phyloP scores from a whole-genome alignment of 1,139 yeast species.

The Hansenula lynferdii region DNA sequence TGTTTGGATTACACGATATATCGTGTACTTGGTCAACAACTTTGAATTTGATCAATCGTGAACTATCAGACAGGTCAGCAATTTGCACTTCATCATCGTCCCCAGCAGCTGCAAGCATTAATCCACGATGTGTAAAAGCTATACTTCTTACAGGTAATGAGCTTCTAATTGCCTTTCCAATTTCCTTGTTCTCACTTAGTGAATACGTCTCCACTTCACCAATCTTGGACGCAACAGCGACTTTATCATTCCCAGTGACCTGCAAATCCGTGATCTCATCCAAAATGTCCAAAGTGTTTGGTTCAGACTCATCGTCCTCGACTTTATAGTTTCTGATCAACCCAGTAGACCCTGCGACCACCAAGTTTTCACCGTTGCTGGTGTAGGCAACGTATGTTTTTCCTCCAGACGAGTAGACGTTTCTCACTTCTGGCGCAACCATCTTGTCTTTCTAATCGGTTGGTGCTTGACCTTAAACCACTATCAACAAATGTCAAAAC shows the following conservation, averaged over 20 bases:
- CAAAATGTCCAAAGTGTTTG: constrained; percentile 46
- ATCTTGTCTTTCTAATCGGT: too few relatives aligned
- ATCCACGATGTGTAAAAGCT: constrained; percentile 65
- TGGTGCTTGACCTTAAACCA: too few relatives aligned
- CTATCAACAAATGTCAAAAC: not conserved
- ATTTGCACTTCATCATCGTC: constrained; percentile 64
- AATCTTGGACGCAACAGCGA: constrained; percentile 25
- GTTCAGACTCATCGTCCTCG: constrained; percentile 45
- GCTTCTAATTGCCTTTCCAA: constrained; percentile 17
- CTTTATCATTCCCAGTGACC: constrained; percentile 17
- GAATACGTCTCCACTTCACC: constrained; percentile 32
- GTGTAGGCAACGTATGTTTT: constrained; percentile 37
- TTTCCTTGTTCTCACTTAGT: constrained; percentile 11
- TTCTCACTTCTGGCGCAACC: constrained; percentile 13
- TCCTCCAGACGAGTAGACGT: constrained; percentile 21
- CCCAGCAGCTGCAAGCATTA: constrained; percentile 67
- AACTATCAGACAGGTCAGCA: constrained; percentile 42
- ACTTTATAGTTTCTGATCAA: constrained; percentile 45
- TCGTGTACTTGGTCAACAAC: constrained; percentile 54
- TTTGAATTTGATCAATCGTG: constrained; percentile 30
- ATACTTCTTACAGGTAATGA: constrained; percentile 66
- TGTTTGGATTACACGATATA: constrained; percentile 56
- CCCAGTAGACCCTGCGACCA: constrained; percentile 48
- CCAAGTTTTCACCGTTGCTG: constrained; percentile 30
- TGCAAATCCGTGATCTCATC: constrained; percentile 32